A percentile compares a stretch with the other conserved stretches of the same genome.
Evolutionary conservation across 2,329 filamentous ascomycete genomes (phyloP).

Genomic region (Cercospora sp.): DNA sequence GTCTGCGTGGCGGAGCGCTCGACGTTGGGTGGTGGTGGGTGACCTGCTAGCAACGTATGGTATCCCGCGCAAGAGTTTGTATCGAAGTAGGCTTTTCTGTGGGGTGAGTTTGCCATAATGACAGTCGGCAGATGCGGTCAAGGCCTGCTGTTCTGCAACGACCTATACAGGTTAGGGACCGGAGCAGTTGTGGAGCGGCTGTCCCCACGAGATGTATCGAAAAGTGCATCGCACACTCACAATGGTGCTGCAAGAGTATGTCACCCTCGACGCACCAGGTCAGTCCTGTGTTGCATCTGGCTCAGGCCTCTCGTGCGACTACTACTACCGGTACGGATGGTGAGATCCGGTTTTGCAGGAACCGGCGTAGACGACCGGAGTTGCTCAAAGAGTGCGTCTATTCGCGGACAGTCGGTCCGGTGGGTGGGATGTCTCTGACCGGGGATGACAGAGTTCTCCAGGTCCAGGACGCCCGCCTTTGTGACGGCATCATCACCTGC

Average conservation of each 20-base stretch:
- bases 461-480: not conserved
- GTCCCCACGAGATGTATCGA: not conserved
- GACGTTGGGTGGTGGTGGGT: not conserved
- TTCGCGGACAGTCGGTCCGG: not conserved
- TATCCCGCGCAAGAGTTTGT: not conserved
- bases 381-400: not conserved
- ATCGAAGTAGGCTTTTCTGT: not conserved
- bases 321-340: not conserved
- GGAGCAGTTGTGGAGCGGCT: not conserved
- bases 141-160: not conserved
- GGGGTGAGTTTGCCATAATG: not conserved
- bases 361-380: not conserved
- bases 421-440: not conserved
- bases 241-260: not conserved
- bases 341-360: not conserved
- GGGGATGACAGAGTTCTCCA: slow-evolving; percentile 1
- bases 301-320: not conserved
- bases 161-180: not conserved
- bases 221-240: not conserved
- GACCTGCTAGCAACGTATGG: not conserved
- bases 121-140: not conserved
- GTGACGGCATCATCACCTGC: not conserved
- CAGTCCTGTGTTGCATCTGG: not conserved
- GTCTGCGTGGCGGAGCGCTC: not conserved
- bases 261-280: not conserved